These are phyloP conservation scores for Psilocybe azurescens DNA, from an alignment of 768 basidiomycete species.

Conservation along the genomic window DNA sequence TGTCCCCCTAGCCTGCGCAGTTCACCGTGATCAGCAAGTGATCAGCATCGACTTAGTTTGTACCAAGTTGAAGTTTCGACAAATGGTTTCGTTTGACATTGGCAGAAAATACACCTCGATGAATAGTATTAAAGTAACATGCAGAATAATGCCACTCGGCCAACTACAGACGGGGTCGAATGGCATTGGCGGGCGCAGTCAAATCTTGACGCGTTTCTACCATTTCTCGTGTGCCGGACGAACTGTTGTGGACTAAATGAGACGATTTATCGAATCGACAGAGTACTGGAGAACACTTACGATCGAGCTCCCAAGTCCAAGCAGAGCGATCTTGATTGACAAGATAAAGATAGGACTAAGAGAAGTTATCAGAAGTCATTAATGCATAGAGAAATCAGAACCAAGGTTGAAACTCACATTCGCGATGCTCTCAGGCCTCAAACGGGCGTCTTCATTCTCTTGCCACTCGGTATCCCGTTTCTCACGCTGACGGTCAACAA, in stretches of 20 bases:
- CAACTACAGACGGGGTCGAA: neutral
- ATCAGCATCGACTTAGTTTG: too few species aligned
- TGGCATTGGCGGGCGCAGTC: neutral
- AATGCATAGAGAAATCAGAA: neutral
- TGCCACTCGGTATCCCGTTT: slow-evolving; percentile 41
- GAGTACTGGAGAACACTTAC: slow-evolving; percentile 44
- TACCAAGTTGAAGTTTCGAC: too few species aligned
- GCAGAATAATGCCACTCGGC: too few species aligned
- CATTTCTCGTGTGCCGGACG: slow-evolving; percentile 21
- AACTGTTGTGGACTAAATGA: neutral
- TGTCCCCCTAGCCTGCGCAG: too few species aligned
- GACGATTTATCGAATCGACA: neutral
- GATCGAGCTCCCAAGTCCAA: slow-evolving; percentile 82
- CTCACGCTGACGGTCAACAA: slow-evolving; percentile 34
- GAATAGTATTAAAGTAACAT: too few species aligned
- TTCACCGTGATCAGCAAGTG: too few species aligned
- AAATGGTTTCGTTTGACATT: too few species aligned
- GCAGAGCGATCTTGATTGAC: slow-evolving; percentile 72
- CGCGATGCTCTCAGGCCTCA: slow-evolving; percentile 47
- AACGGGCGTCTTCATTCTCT: slow-evolving; percentile 48
- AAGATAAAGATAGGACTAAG: slow-evolving; percentile 69
- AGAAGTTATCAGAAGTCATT: neutral
- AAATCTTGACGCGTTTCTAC: neutral
- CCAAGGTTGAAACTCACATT: neutral
- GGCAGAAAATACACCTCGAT: too few species aligned